Percentiles rank a stretch among this genome's conserved stretches.
Evolutionary conservation across 2,329 filamentous ascomycete species (phyloP).

Genomic region (Macrophomina pseudophaseolina): DNA sequence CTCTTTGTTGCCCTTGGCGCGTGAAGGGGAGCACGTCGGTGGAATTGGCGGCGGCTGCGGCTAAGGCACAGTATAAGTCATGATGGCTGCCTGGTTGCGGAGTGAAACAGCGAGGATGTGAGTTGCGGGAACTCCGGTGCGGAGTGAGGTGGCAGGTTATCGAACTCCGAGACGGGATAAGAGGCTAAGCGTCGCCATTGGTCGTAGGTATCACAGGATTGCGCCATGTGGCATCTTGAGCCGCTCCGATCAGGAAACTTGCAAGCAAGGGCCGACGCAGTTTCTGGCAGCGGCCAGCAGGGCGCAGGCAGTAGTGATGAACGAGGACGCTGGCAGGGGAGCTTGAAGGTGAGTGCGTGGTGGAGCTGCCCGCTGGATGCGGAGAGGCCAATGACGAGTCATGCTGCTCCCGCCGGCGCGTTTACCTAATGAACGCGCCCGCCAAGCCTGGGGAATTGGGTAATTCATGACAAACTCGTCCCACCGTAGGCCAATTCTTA

Average conservation of each 20-base stretch:
- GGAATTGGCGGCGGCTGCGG: not conserved
- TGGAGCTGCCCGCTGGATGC: not conserved
- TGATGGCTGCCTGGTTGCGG: slow-evolving; percentile 2
- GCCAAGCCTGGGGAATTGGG: slow-evolving; percentile 22
- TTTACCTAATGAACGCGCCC: slow-evolving; percentile 18
- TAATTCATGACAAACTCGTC: slow-evolving; percentile 19
- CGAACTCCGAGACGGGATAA: slow-evolving; percentile 3
- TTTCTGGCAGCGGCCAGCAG: not conserved
- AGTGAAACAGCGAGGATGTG: not conserved
- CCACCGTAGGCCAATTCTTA: slow-evolving; percentile 14
- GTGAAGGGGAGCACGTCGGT: not conserved
- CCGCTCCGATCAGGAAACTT: not conserved
- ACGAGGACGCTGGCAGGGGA: too few relatives aligned
- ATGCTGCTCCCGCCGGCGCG: slow-evolving; percentile 4
- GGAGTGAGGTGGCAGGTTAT: not conserved
- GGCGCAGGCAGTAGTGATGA: not conserved
- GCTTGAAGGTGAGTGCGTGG: not conserved
- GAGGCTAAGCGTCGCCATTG: not conserved
- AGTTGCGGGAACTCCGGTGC: not conserved
- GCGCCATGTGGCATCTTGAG: not conserved
- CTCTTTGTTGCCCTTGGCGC: not conserved
- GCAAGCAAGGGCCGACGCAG: too few relatives aligned
- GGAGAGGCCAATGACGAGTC: slow-evolving; percentile 1
- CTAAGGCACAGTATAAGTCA: not conserved
- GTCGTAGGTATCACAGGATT: not conserved